Conservation (phyloP, 495 filamentous ascomycete genomes). For the Penicillium canariense region DNA sequence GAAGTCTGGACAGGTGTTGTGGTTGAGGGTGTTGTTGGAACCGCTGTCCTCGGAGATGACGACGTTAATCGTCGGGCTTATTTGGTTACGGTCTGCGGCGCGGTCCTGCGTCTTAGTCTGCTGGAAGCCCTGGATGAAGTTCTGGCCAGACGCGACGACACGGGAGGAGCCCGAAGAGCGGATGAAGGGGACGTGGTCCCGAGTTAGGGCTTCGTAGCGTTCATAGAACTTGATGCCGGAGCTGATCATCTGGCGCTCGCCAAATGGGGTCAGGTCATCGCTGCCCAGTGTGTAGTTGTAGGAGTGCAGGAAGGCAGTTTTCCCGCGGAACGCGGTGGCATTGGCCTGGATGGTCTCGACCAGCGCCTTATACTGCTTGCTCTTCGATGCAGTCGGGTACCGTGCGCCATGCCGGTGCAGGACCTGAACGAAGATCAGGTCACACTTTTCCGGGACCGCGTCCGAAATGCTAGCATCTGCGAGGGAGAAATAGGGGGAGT, state of each 20-base stretch:
- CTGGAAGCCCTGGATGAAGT: slow-evolving; percentile 72
- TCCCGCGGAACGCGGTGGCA: slow-evolving; percentile 53
- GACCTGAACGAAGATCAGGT: slow-evolving; percentile 72
- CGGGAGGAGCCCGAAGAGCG: slow-evolving; percentile 67
- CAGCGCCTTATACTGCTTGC: slow-evolving; percentile 50
- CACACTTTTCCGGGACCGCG: slow-evolving; percentile 59
- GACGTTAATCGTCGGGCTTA: slow-evolving; percentile 56
- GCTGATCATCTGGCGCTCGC: slow-evolving; percentile 68
- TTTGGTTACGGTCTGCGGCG: slow-evolving; percentile 26
- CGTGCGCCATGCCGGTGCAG: slow-evolving; percentile 83
- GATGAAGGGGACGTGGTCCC: slow-evolving; percentile 61
- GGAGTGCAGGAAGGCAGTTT: slow-evolving; percentile 60
- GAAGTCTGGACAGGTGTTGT: slow-evolving; percentile 65
- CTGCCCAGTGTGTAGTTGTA: slow-evolving; percentile 73
- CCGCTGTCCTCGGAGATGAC: slow-evolving; percentile 60
- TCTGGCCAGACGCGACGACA: slow-evolving; percentile 69
- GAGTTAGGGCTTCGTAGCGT: slow-evolving; percentile 61
- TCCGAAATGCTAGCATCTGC: slow-evolving; percentile 49
- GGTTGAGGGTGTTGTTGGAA: slow-evolving; percentile 75
- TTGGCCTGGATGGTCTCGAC: slow-evolving; percentile 59
- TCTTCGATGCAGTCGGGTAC: slow-evolving; percentile 67
- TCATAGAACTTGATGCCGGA: slow-evolving; percentile 72
- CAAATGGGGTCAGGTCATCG: slow-evolving; percentile 71
- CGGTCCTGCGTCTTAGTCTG: slow-evolving; percentile 49
- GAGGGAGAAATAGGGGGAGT: slow-evolving; percentile 77